phyloP scores from a whole-genome alignment of 257 asterid species.

The Leonotis leonurus region DNA sequence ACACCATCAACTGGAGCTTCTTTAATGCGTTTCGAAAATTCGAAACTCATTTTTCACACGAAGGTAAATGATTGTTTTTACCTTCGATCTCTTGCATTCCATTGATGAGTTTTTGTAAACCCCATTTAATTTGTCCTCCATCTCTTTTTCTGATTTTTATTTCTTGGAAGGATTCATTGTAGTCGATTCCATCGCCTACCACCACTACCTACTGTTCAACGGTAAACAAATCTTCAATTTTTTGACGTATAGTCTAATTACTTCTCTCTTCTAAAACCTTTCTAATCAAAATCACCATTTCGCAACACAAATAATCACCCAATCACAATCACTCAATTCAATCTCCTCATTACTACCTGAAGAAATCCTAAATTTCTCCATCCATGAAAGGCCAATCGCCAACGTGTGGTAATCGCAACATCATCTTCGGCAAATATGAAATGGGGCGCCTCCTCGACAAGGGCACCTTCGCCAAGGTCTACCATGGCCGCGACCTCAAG shows the following conservation, averaged over 20 bases:
- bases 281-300: background rate
- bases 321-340: background rate
- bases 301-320: background rate
- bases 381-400: constrained; percentile 16
- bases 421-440: constrained; percentile 69
- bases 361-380: background rate
- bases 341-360: background rate
- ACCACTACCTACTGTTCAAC: background rate
- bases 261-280: background rate
- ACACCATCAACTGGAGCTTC: too few relatives aligned
- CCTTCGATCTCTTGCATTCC: too few relatives aligned
- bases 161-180: too few relatives aligned
- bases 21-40: too few relatives aligned
- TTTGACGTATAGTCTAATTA: background rate
- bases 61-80: too few relatives aligned
- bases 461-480: constrained; percentile 82
- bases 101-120: too few relatives aligned
- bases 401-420: background rate
- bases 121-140: too few relatives aligned
- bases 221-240: background rate
- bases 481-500: constrained; percentile 56
- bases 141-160: too few relatives aligned
- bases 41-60: too few relatives aligned
- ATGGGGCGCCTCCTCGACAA: constrained; percentile 67
- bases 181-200: too few relatives aligned